Evolutionary conservation across 495 filamentous ascomycete species (phyloP).

Genomic region (Tuber aestivum): DNA sequence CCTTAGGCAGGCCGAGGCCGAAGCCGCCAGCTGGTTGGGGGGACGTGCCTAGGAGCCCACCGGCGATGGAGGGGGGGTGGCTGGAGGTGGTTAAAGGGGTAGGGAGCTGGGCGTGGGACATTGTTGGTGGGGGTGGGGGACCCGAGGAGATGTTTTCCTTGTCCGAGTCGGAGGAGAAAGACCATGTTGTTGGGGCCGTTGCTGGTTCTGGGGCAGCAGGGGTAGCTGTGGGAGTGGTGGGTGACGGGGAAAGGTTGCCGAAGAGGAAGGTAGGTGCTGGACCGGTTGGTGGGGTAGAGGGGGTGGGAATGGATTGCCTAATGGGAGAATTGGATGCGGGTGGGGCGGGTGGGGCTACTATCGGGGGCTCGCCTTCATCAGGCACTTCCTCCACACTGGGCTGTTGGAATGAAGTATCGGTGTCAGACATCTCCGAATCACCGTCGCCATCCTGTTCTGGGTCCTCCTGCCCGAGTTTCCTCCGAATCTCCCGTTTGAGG

Average conservation of each 20-base stretch:
- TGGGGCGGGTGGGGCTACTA: conserved; percentile 19
- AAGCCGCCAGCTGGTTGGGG: conserved; percentile 36
- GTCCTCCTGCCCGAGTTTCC: conserved; percentile 21
- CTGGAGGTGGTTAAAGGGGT: conserved; percentile 30
- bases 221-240: conserved; percentile 16
- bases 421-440: conserved; percentile 38
- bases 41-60: conserved; percentile 32
- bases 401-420: conserved; percentile 20
- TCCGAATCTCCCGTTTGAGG: conserved; percentile 31
- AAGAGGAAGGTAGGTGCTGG: conserved; percentile 31
- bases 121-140: conserved; percentile 39
- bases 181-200: conserved; percentile 18
- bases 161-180: conserved; percentile 36
- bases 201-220: conserved; percentile 1
- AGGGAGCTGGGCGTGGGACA: conserved; percentile 41
- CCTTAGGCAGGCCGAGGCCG: conserved; percentile 23
- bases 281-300: conserved; percentile 14
- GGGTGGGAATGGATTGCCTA: conserved; percentile 17
- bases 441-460: conserved; percentile 16
- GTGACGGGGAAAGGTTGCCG: conserved; percentile 16
- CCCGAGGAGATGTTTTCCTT: conserved; percentile 38
- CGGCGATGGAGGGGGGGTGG: conserved; percentile 22
- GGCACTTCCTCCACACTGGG: conserved; percentile 22
- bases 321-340: conserved; percentile 35
- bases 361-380: conserved; percentile 17